Percentiles rank a stretch among this genome's conserved stretches.
These are phyloP conservation scores for Fusarium concolor DNA, from an alignment of 2,329 filamentous ascomycete genomes.

Conservation along the genomic window DNA sequence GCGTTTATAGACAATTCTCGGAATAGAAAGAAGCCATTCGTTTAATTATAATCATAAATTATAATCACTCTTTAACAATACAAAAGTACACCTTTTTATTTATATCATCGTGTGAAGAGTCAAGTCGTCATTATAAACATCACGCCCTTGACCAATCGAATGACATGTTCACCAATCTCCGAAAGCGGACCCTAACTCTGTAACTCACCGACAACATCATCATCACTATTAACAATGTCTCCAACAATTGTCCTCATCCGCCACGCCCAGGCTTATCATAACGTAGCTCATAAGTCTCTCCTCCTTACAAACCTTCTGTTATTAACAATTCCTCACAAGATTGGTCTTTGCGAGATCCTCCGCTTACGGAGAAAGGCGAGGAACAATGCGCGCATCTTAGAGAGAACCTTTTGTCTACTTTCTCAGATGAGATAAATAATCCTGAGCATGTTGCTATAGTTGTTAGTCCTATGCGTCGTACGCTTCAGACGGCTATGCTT, in stretches of 20 bases:
- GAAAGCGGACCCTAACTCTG: constrained; percentile 15
- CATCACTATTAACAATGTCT: constrained; percentile 54
- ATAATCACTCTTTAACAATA: background rate
- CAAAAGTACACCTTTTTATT: background rate
- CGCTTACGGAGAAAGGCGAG: constrained; percentile 61
- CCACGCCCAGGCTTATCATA: constrained; percentile 81
- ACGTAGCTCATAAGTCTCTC: constrained; percentile 60
- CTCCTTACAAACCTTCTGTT: background rate
- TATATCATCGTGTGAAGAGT: background rate
- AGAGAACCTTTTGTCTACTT: constrained; percentile 54
- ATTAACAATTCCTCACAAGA: constrained; percentile 54
- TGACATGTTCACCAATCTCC: background rate
- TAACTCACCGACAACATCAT: constrained; percentile 12
- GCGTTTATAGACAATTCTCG: background rate
- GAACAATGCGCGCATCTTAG: constrained; percentile 61
- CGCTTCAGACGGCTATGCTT: constrained; percentile 71
- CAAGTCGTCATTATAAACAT: background rate
- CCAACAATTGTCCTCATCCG: constrained; percentile 82
- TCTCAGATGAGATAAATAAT: constrained; percentile 49
- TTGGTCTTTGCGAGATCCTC: constrained; percentile 62
- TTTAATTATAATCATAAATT: background rate
- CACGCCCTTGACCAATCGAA: background rate
- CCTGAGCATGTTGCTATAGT: constrained; percentile 63
- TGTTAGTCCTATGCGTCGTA: constrained; percentile 73
- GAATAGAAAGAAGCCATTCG: background rate